Evolutionary conservation across 2,329 filamentous ascomycete species (phyloP).

Genomic region (Aspergillus sp.): DNA sequence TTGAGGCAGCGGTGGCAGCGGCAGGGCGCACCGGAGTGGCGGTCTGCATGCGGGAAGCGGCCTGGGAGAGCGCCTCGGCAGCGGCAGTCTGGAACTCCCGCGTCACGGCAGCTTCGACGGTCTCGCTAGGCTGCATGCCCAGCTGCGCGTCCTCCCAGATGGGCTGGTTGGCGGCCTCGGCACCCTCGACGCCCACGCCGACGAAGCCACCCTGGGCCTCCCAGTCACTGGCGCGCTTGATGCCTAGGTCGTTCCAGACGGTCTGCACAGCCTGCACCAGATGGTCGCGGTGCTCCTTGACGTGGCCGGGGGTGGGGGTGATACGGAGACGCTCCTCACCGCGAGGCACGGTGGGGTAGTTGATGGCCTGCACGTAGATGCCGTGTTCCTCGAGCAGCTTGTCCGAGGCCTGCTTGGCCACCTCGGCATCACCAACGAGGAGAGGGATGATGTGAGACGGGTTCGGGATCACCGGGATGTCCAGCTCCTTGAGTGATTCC

Average conservation of each 20-base stretch:
- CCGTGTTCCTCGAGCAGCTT: slow-evolving; percentile 84
- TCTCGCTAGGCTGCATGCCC: slow-evolving; percentile 63
- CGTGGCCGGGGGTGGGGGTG: slow-evolving; percentile 92
- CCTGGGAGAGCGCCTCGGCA: slow-evolving; percentile 17
- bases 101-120: slow-evolving; percentile 60
- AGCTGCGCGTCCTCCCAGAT: slow-evolving; percentile 93
- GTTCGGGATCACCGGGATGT: slow-evolving; percentile 97
- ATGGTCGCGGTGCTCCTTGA: slow-evolving; percentile 79
- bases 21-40: slow-evolving; percentile 23
- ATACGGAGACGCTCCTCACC: slow-evolving; percentile 97
- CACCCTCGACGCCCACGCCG: slow-evolving; percentile 76
- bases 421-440: slow-evolving; percentile 88
- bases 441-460: slow-evolving; percentile 95
- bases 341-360: slow-evolving; percentile 96
- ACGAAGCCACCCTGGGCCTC: slow-evolving; percentile 88
- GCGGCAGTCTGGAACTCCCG: slow-evolving; percentile 35
- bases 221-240: slow-evolving; percentile 94
- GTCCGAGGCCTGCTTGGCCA: slow-evolving; percentile 90
- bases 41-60: slow-evolving; percentile 27
- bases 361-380: slow-evolving; percentile 98
- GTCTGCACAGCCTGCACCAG: slow-evolving; percentile 80
- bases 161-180: slow-evolving; percentile 62
- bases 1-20: slow-evolving; percentile 25
- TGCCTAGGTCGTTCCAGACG: slow-evolving; percentile 84
- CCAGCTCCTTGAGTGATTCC: slow-evolving; percentile 71